A percentile compares a stretch with the other conserved stretches of the same genome.
Conservation (phyloP, 495 filamentous ascomycete species). For the Bathelium albidoporum region DNA sequence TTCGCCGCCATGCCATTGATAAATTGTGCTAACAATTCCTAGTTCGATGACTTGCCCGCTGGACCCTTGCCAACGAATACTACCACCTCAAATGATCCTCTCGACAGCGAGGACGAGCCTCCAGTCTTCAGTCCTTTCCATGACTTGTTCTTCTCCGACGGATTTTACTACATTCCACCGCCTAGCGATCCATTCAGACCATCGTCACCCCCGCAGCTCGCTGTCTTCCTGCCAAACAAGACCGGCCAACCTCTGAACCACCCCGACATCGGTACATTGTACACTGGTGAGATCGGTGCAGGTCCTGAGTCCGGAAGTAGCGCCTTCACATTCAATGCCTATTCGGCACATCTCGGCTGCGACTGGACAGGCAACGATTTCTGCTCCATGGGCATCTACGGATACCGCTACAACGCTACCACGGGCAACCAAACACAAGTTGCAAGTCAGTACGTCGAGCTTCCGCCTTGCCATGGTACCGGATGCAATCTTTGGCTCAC, state of each 20-base stretch:
- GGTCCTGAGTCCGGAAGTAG: conserved; percentile 29
- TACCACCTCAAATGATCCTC: conserved; percentile 13
- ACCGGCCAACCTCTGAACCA: conserved; percentile 20
- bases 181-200: conserved; percentile 34
- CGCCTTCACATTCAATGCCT: conserved; percentile 39
- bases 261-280: conserved; percentile 24
- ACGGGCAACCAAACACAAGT: conserved; percentile 17
- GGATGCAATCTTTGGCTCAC: conserved; percentile 31
- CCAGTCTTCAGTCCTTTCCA: conserved; percentile 38
- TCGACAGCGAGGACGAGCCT: conserved; percentile 24
- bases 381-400: conserved; percentile 34
- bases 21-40: not conserved
- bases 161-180: conserved; percentile 34
- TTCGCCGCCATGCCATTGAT: not conserved
- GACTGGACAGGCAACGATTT: conserved; percentile 27
- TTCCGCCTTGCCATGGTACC: conserved; percentile 26
- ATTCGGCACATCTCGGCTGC: conserved; percentile 33
- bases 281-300: conserved; percentile 35
- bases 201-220: conserved; percentile 32
- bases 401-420: conserved; percentile 24
- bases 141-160: conserved; percentile 34
- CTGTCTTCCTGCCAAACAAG: conserved; percentile 31
- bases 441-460: conserved; percentile 26
- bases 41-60: conserved; percentile 26
- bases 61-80: conserved; percentile 11